Conservation (phyloP, 768 basidiomycete species). For the Baorangia bicolor region DNA sequence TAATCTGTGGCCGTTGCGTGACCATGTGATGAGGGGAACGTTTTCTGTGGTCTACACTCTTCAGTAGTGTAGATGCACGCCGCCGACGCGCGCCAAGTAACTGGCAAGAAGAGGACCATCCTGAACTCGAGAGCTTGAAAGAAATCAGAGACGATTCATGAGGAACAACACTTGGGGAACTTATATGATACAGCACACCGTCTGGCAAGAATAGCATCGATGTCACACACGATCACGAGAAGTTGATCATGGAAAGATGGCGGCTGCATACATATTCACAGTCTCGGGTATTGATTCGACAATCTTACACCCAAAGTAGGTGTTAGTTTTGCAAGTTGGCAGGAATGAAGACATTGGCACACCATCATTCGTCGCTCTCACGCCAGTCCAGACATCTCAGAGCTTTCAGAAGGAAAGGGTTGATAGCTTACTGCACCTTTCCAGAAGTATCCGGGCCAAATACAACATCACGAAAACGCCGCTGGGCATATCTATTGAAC, state of each 20-base stretch:
- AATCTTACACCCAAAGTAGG: neutral
- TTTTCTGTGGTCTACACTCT: neutral
- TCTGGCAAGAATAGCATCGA: neutral
- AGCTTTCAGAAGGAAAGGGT: neutral
- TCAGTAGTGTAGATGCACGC: neutral
- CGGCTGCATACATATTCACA: neutral
- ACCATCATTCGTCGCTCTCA: neutral
- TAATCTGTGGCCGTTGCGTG: neutral
- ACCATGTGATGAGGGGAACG: neutral
- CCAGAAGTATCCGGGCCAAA: neutral
- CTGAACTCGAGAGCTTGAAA: neutral
- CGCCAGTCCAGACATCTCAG: neutral
- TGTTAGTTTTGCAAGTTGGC: neutral
- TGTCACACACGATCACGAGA: neutral
- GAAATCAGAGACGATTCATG: neutral
- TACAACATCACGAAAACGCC: neutral
- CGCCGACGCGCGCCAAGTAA: neutral
- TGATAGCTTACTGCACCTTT: neutral
- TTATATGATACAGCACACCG: neutral
- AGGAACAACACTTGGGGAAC: neutral
- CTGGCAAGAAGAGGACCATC: neutral
- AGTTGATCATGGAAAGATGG: neutral
- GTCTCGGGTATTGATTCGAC: neutral
- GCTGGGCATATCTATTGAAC: constrained; percentile 17
- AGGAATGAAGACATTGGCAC: neutral